These are phyloP conservation scores for Boletus barrowsii DNA, from an alignment of 768 basidiomycete genomes.

Conservation along the genomic window DNA sequence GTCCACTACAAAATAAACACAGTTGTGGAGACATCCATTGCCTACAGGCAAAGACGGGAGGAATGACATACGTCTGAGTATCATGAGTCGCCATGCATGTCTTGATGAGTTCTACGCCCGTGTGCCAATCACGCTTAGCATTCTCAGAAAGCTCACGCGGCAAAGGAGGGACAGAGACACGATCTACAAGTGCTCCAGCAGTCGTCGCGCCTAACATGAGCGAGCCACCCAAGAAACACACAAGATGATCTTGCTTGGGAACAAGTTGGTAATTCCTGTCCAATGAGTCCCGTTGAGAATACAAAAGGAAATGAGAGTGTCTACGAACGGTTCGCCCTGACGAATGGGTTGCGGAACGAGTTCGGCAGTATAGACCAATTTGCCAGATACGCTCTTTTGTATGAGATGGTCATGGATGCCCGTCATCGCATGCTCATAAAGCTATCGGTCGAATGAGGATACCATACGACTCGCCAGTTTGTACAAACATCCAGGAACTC, in stretches of 20 bases:
- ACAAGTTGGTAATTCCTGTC: constrained; percentile 66
- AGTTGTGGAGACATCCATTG: background rate
- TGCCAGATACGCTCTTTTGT: constrained; percentile 52
- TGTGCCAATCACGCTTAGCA: constrained; percentile 77
- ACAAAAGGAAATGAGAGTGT: background rate
- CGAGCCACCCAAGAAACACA: constrained; percentile 91
- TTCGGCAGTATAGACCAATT: constrained; percentile 79
- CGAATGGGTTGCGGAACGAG: constrained; percentile 55
- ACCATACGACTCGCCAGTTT: background rate
- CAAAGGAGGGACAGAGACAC: constrained; percentile 66
- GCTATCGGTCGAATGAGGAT: constrained; percentile 42
- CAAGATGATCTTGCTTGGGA: constrained; percentile 94
- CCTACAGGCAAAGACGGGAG: background rate
- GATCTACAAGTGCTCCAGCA: constrained; percentile 49
- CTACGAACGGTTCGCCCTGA: constrained; percentile 34
- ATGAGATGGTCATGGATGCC: constrained; percentile 77
- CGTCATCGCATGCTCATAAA: constrained; percentile 86
- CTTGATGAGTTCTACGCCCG: constrained; percentile 75
- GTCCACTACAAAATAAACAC: constrained; percentile 48
- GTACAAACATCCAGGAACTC: constrained; percentile 18
- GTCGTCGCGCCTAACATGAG: constrained; percentile 86
- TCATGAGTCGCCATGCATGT: constrained; percentile 88
- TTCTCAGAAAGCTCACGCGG: constrained; percentile 55
- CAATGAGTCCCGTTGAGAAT: constrained; percentile 5
- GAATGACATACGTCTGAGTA: constrained; percentile 66